Conservation (phyloP, 192 early-diverging fungal genomes). For the Rhizophagus prolifer region DNA sequence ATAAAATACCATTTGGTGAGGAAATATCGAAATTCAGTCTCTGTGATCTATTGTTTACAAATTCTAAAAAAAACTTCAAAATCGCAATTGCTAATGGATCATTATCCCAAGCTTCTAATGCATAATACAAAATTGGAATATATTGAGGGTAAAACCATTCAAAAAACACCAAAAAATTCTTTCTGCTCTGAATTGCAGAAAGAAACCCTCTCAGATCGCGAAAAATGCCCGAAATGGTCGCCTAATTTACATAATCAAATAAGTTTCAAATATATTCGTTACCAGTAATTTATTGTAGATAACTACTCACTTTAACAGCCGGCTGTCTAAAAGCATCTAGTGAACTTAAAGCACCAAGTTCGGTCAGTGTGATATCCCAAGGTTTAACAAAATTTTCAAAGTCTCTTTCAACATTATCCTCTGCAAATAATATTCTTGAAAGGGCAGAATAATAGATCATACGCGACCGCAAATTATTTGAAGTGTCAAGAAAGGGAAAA, state of each 20-base stretch:
- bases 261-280: not conserved
- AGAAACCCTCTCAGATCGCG: slow-evolving; percentile 79
- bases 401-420: slow-evolving; percentile 57
- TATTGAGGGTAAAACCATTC: slow-evolving; percentile 83
- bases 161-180: slow-evolving; percentile 70
- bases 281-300: not conserved
- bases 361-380: slow-evolving; percentile 56
- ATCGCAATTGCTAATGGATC: slow-evolving; percentile 68
- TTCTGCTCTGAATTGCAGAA: slow-evolving; percentile 57
- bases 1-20: slow-evolving; percentile 82
- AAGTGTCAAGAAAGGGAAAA: slow-evolving; percentile 67
- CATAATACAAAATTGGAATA: slow-evolving; percentile 61
- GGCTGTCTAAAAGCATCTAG: slow-evolving; percentile 56
- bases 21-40: slow-evolving; percentile 82
- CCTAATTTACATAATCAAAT: slow-evolving; percentile 34
- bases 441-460: slow-evolving; percentile 78
- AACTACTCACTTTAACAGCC: slow-evolving; percentile 42
- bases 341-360: slow-evolving; percentile 53
- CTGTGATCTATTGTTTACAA: slow-evolving; percentile 78
- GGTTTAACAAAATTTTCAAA: slow-evolving; percentile 76
- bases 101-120: slow-evolving; percentile 64
- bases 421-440: slow-evolving; percentile 72
- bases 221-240: slow-evolving; percentile 61
- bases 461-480: slow-evolving; percentile 53
- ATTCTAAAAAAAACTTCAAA: slow-evolving; percentile 77